phyloP scores from a whole-genome alignment of 192 early-diverging fungal genomes.

The Haplosporangium gracile region DNA sequence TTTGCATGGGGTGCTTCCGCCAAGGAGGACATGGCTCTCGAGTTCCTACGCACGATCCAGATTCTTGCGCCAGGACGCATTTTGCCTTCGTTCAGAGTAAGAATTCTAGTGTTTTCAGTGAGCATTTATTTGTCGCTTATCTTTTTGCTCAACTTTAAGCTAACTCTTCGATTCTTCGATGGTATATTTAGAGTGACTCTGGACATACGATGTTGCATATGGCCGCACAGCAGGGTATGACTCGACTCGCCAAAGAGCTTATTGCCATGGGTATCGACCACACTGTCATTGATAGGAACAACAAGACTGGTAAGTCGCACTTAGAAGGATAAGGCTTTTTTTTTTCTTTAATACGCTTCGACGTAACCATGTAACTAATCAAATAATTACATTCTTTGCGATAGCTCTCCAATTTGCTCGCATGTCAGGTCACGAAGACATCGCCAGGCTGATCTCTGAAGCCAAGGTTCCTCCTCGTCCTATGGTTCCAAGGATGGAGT shows the following conservation, averaged over 20 bases:
- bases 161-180: background rate
- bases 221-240: constrained; percentile 37
- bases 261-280: constrained; percentile 53
- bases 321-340: background rate
- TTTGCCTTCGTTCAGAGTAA: constrained; percentile 45
- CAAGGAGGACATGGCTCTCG: constrained; percentile 45
- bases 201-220: constrained; percentile 47
- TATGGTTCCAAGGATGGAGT: constrained; percentile 32
- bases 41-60: constrained; percentile 43
- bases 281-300: constrained; percentile 52
- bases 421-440: constrained; percentile 25
- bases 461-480: constrained; percentile 51
- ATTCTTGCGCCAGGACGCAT: constrained; percentile 41
- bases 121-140: background rate
- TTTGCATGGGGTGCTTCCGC: constrained; percentile 20
- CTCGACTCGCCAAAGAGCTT: constrained; percentile 24
- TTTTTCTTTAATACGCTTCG: background rate
- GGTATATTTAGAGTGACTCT: constrained; percentile 23
- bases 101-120: background rate
- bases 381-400: background rate
- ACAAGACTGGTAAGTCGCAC: constrained; percentile 39
- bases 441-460: constrained; percentile 16
- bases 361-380: background rate
- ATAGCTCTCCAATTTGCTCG: constrained; percentile 51
- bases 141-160: background rate